Evolutionary conservation across 495 filamentous ascomycete genomes (phyloP).

Genomic region (Pyrenula aspistea): DNA sequence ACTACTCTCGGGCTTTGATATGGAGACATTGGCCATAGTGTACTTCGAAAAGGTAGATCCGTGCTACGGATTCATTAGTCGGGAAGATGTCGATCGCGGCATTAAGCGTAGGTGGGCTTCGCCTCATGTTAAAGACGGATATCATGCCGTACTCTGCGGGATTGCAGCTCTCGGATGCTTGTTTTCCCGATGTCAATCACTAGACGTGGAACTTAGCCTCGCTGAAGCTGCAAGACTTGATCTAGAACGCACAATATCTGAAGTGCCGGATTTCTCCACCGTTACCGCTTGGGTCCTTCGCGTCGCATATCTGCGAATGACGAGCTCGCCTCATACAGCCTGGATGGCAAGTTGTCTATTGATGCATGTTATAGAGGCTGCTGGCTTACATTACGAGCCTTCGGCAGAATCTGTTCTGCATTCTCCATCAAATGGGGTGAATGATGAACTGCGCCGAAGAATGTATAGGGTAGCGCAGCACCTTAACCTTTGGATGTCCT

Average conservation of each 20-base stretch:
- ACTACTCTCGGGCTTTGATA: slow-evolving; percentile 21
- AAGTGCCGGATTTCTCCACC: slow-evolving; percentile 21
- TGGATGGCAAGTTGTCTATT: slow-evolving; percentile 45
- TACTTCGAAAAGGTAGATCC: slow-evolving; percentile 37
- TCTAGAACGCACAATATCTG: slow-evolving; percentile 26
- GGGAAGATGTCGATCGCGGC: slow-evolving; percentile 13
- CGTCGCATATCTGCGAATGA: slow-evolving; percentile 37
- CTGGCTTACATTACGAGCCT: slow-evolving; percentile 30
- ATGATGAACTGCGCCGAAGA: slow-evolving; percentile 22
- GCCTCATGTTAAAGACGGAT: slow-evolving; percentile 6
- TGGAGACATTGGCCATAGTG: slow-evolving; percentile 21
- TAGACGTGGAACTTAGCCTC: slow-evolving; percentile 20
- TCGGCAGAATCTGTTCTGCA: not conserved
- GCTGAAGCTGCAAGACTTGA: slow-evolving; percentile 27
- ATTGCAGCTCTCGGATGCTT: slow-evolving; percentile 34
- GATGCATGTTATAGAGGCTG: slow-evolving; percentile 40
- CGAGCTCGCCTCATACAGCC: slow-evolving; percentile 35
- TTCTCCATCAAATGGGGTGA: slow-evolving; percentile 2
- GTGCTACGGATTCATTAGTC: slow-evolving; percentile 36
- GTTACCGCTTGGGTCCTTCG: slow-evolving; percentile 42
- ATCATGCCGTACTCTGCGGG: slow-evolving; percentile 33
- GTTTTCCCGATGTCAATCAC: slow-evolving; percentile 25
- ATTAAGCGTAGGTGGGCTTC: slow-evolving; percentile 22
- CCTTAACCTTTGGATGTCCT: slow-evolving; percentile 33
- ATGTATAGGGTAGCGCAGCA: slow-evolving; percentile 30